Evolutionary conservation across 805 yeast species (phyloP), one percentile per base, ranked within the genome.

Genomic region (Lachancea cidri): DNA sequence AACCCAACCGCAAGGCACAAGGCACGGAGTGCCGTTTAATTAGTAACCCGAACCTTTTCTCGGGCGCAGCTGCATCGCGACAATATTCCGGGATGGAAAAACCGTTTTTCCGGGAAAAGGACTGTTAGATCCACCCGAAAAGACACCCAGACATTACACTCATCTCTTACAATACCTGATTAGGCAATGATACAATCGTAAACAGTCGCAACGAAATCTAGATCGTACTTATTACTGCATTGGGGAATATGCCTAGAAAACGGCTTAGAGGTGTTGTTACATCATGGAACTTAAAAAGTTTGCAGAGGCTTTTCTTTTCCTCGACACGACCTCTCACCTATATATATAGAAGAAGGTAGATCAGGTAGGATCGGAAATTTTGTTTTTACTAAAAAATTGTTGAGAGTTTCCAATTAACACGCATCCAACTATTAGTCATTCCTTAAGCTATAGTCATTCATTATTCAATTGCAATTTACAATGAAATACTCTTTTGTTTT

Each of bases 351-450:
- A 22, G 27, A 22, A 22, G 27, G 7, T 22, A 7, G 27, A 22
- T 22, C 27, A 7, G n/a, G n/a, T n/a, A n/a, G n/a, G n/a, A n/a
- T n/a, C n/a, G 9, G 11, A 22, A 22, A 7, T 22, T 22, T 22
- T 22, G 27, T 7, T 22, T 11, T 22, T 7, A 22, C 27, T 22
- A 7, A 22, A 7, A 22, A 22, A 22, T 11, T 22, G 27, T 22
- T 22, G 27, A 22, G 27, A 22, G 27, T 22, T 22, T 22, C 27
- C 27, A 7, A n/a, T n/a, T 7, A 22, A 22, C 27, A 22, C 7
- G 27, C 27, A 11, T 29, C 46, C 42, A 45, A 45, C 49, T 40
- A 37, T 16, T 25, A 42, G 48, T 42, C 48, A 32, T 37, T 43
- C 49, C 46, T 45, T 45, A 29, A 17, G 36, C 33, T 15, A 33